Conservation (phyloP, 164 flowering plant genomes). For the Kalanchoe fedtschenkoi region DNA sequence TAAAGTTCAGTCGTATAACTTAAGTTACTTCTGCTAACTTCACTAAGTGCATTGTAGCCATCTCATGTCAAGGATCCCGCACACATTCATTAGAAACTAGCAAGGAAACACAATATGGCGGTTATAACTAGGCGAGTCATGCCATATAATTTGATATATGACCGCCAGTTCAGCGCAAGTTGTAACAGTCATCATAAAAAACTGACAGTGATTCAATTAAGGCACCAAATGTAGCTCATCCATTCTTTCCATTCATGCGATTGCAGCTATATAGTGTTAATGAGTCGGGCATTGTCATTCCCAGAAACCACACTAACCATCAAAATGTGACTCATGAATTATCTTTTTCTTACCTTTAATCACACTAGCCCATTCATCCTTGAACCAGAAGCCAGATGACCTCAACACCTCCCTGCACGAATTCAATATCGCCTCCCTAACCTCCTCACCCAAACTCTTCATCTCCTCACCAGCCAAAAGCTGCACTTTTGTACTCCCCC, state of each 20-base stretch:
- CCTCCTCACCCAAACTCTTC: slow-evolving; percentile 7
- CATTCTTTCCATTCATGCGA: neutral
- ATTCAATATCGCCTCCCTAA: slow-evolving; percentile 20
- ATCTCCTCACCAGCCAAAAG: slow-evolving; percentile 23
- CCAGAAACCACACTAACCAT: no score
- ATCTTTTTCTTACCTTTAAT: slow-evolving; percentile 22
- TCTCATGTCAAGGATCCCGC: no score
- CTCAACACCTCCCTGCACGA: slow-evolving; percentile 28
- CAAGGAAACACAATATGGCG: neutral
- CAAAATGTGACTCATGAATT: no score
- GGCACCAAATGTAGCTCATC: neutral
- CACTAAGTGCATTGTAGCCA: no score
- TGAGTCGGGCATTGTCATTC: neutral
- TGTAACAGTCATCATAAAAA: no score
- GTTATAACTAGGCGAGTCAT: neutral
- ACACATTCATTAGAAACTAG: neutral
- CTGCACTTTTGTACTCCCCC: slow-evolving; percentile 29
- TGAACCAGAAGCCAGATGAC: slow-evolving; percentile 34
- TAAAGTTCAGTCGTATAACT: no score
- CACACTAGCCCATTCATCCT: slow-evolving; percentile 38
- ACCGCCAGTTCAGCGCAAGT: neutral
- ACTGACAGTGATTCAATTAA: no score
- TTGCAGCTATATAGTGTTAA: no score
- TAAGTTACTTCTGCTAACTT: no score
- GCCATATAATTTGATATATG: no score